Evolutionary conservation across 257 asterid genomes (phyloP).

Genomic region (Cynanchum wilfordii): DNA sequence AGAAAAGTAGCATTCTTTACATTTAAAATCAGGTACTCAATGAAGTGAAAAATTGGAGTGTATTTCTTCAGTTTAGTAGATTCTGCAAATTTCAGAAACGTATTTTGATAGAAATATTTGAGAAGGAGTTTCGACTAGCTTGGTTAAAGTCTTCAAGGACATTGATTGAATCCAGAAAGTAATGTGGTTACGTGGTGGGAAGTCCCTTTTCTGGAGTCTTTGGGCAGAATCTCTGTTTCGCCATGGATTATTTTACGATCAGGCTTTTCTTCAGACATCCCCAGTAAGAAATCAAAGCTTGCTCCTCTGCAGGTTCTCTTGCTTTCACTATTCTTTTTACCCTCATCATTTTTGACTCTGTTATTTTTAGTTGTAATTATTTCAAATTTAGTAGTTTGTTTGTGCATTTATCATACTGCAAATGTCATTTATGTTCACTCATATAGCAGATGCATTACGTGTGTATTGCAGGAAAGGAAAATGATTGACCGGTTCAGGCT

Average conservation of each 20-base stretch:
- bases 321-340: not conserved
- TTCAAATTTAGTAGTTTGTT: not conserved
- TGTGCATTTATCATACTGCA: not conserved
- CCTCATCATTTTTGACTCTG: constrained; percentile 8
- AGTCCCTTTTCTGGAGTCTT: constrained; percentile 14
- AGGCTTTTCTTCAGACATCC: constrained; percentile 48
- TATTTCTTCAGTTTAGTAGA: too few relatives aligned
- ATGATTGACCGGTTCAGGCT: constrained; percentile 75
- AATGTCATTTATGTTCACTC: not conserved
- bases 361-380: not conserved
- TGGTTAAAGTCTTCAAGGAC: not conserved
- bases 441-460: constrained; percentile 5
- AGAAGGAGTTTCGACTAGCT: not conserved
- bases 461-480: constrained; percentile 65
- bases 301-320: constrained; percentile 73
- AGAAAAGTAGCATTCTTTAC: too few relatives aligned
- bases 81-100: too few relatives aligned
- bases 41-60: too few relatives aligned
- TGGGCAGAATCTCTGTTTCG: constrained; percentile 29
- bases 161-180: not conserved
- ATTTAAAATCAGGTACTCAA: too few relatives aligned
- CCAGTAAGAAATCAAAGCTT: constrained; percentile 42
- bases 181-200: constrained; percentile 17
- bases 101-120: too few relatives aligned
- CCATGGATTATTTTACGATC: constrained; percentile 36